Percentiles rank a stretch among this genome's conserved stretches.
Conservation (phyloP, 768 basidiomycete species). For the Kwoniella mangroviensis region DNA sequence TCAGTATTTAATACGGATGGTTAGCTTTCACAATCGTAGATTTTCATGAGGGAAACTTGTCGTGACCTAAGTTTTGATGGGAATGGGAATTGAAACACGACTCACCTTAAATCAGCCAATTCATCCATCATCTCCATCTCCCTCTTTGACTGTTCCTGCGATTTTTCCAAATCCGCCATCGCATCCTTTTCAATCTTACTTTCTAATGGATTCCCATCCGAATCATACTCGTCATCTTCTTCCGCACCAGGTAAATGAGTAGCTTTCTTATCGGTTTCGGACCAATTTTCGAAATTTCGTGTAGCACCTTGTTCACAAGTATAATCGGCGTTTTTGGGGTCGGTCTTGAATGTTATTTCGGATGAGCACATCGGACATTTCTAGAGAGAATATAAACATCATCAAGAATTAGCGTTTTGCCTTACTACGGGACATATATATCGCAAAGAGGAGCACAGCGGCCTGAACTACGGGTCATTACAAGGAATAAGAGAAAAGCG, state of each 20-base stretch:
- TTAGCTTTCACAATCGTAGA: conserved; percentile 1
- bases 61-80: conserved; percentile 55
- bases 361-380: conserved; percentile 90
- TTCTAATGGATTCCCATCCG: conserved; percentile 60
- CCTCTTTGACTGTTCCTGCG: conserved; percentile 86
- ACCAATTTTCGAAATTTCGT: conserved; percentile 97
- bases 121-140: conserved; percentile 99
- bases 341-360: conserved; percentile 99
- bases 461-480: too few species aligned
- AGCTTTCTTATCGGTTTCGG: conserved; percentile 65
- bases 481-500: too few species aligned
- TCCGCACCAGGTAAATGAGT: conserved; percentile 54
- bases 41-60: background rate
- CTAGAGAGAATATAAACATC: too few species aligned
- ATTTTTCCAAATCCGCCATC: conserved; percentile 94
- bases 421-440: too few species aligned
- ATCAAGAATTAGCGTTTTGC: too few species aligned
- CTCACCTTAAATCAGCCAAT: conserved; percentile 70
- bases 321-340: conserved; percentile 70
- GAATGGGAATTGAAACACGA: background rate
- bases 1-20: background rate
- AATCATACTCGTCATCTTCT: conserved; percentile 56
- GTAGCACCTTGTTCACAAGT: conserved; percentile 93
- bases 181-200: conserved; percentile 81
- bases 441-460: too few species aligned